A percentile compares a stretch with the other conserved stretches of the same genome.
Evolutionary conservation across 352 stramenopile species (phyloP).

Genomic region (Globisporangium barbulae): DNA sequence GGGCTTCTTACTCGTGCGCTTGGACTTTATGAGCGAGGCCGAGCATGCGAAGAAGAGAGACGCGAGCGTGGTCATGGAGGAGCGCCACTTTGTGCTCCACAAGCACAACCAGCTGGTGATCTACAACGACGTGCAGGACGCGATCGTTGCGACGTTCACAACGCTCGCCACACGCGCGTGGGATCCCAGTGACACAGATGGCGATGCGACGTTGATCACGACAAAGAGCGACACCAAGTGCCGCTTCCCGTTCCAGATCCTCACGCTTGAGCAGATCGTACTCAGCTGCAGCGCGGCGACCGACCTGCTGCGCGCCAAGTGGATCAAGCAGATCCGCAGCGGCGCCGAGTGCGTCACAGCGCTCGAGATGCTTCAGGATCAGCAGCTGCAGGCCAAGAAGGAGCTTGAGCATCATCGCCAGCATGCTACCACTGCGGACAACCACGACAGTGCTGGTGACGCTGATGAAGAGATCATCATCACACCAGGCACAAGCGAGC

Average conservation of each 20-base stretch:
- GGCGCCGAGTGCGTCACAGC: conserved; percentile 46
- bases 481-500: neutral
- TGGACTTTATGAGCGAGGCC: conserved; percentile 28
- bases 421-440: neutral
- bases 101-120: conserved; percentile 50
- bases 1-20: conserved; percentile 31
- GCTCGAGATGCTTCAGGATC: conserved; percentile 53
- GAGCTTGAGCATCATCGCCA: neutral
- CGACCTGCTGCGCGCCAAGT: conserved; percentile 53
- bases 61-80: conserved; percentile 31
- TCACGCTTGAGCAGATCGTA: conserved; percentile 62
- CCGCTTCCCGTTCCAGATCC: conserved; percentile 64
- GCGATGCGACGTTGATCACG: conserved; percentile 25
- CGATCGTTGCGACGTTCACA: conserved; percentile 32
- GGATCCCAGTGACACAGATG: conserved; percentile 11
- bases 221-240: conserved; percentile 19
- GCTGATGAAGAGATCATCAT: conserved; percentile 4
- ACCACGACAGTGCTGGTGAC: neutral
- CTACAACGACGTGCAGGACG: conserved; percentile 27
- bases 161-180: conserved; percentile 45
- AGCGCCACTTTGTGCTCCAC: conserved; percentile 43
- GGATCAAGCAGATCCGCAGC: conserved; percentile 62
- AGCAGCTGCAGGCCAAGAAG: conserved; percentile 31
- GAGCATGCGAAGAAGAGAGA: conserved; percentile 25
- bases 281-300: conserved; percentile 57